Evolutionary conservation across 2,329 filamentous ascomycete species (phyloP).

Genomic region (Aspergillus aculeatus): DNA sequence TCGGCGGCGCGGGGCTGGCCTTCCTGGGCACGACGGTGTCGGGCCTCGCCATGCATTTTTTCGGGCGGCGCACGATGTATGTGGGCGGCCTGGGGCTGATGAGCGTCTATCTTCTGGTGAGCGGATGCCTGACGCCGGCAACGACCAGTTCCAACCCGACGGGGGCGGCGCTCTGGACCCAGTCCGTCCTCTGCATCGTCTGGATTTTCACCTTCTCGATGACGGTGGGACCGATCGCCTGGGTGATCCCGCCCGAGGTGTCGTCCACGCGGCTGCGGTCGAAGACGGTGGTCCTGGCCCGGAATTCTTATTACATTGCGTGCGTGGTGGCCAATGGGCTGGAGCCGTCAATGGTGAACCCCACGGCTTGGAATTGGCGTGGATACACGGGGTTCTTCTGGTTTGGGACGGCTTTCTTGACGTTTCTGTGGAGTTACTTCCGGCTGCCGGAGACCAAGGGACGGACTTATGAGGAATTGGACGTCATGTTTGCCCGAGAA

Average conservation of each 20-base stretch:
- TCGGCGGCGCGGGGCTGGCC: constrained; percentile 64
- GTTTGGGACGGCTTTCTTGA: constrained; percentile 36
- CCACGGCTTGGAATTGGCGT: constrained; percentile 39
- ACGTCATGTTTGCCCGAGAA: constrained; percentile 42
- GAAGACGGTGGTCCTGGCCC: constrained; percentile 56
- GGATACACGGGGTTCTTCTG: constrained; percentile 44
- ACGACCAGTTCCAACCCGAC: neutral
- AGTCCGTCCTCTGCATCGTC: constrained; percentile 50
- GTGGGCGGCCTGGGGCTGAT: constrained; percentile 32
- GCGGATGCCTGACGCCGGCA: constrained; percentile 23
- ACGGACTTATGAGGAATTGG: constrained; percentile 43
- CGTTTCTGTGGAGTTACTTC: constrained; percentile 41
- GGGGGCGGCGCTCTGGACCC: constrained; percentile 26
- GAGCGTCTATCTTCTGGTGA: constrained; percentile 29
- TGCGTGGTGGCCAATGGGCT: constrained; percentile 49
- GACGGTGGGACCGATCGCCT: constrained; percentile 56
- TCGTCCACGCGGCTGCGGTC: constrained; percentile 55
- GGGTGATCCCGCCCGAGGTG: constrained; percentile 54
- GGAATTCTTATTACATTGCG: constrained; percentile 52
- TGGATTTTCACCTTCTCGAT: constrained; percentile 58
- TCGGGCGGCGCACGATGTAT: constrained; percentile 43
- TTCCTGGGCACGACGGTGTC: constrained; percentile 53
- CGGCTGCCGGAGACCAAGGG: constrained; percentile 43
- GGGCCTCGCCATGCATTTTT: constrained; percentile 45
- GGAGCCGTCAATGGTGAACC: constrained; percentile 34